Percentiles rank a stretch among this genome's conserved stretches.
phyloP scores from a whole-genome alignment of 2,329 filamentous ascomycete genomes.

The Exophiala phaeomuriformis region DNA sequence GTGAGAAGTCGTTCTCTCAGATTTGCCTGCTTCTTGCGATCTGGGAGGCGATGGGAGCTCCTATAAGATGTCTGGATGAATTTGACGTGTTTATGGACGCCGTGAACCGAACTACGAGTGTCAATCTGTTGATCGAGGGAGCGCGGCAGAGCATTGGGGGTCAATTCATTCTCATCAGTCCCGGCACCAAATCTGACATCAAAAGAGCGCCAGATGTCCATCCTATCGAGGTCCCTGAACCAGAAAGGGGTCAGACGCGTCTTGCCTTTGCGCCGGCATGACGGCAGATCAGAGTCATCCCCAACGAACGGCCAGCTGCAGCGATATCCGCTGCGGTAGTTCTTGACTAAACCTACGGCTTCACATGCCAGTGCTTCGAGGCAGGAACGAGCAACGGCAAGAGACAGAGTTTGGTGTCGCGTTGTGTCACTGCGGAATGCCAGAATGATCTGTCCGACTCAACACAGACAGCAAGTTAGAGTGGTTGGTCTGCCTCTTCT shows the following conservation, averaged over 20 bases:
- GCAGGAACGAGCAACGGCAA: neutral
- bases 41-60: constrained; percentile 97
- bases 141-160: constrained; percentile 79
- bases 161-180: constrained; percentile 94
- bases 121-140: constrained; percentile 86
- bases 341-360: too few relatives aligned
- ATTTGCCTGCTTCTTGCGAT: constrained; percentile 87
- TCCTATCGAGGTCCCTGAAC: constrained; percentile 41
- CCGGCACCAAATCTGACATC: constrained; percentile 64
- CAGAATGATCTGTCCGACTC: neutral
- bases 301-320: neutral
- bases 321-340: too few relatives aligned
- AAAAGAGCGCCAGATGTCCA: constrained; percentile 39
- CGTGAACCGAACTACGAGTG: constrained; percentile 87
- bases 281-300: neutral
- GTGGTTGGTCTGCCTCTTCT: neutral
- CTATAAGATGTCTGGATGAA: constrained; percentile 89
- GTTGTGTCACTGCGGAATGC: neutral
- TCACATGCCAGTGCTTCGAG: neutral
- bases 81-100: constrained; percentile 99
- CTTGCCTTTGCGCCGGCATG: constrained; percentile 31
- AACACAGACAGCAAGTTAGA: neutral
- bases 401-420: neutral
- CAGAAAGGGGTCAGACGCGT: constrained; percentile 39
- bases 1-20: constrained; percentile 96